Percentiles rank a stretch among this genome's conserved stretches.
Evolutionary conservation across 202 grass and related monocot genomes (phyloP).

Genomic region (Musa balbisiana): DNA sequence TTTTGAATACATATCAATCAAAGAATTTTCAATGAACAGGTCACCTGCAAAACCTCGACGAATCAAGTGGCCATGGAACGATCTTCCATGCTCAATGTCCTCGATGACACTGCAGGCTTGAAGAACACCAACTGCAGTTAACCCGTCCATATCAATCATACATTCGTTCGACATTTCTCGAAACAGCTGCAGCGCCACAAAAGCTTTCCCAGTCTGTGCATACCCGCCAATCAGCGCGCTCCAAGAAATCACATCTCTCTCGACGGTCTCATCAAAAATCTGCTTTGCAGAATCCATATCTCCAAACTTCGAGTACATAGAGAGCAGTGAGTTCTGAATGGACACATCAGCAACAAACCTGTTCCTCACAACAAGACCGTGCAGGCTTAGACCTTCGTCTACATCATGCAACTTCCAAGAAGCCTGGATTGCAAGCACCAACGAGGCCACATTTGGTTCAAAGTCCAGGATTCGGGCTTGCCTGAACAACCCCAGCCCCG

Average conservation of each 20-base stretch:
- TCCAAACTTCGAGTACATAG: constrained; percentile 19
- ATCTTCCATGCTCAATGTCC: constrained; percentile 20
- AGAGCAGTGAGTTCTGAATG: constrained; percentile 37
- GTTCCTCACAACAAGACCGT: constrained; percentile 35
- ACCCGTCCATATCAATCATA: constrained; percentile 28
- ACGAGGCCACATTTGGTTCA: constrained; percentile 21
- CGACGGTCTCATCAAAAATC: constrained; percentile 34
- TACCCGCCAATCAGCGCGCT: constrained; percentile 37
- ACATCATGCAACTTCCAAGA: constrained; percentile 21
- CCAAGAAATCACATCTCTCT: constrained; percentile 43
- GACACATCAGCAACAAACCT: constrained; percentile 18
- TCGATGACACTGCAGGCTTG: constrained; percentile 32
- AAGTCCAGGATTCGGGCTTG: constrained; percentile 7
- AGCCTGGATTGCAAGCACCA: constrained; percentile 25
- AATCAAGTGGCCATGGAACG: constrained; percentile 28
- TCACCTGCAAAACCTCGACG: constrained; percentile 30
- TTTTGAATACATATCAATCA: constrained; percentile 50
- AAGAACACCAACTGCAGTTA: constrained; percentile 30
- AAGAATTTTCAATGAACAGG: constrained; percentile 34
- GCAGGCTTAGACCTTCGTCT: constrained; percentile 16
- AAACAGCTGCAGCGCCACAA: constrained; percentile 28
- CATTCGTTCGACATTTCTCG: constrained; percentile 16
- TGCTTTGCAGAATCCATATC: constrained; percentile 18
- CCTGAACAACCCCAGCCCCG: constrained; percentile 18
- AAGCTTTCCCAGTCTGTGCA: constrained; percentile 4